Conservation (phyloP, 169 alveolate species). For the Pseudocohnilembus persalinus region DNA sequence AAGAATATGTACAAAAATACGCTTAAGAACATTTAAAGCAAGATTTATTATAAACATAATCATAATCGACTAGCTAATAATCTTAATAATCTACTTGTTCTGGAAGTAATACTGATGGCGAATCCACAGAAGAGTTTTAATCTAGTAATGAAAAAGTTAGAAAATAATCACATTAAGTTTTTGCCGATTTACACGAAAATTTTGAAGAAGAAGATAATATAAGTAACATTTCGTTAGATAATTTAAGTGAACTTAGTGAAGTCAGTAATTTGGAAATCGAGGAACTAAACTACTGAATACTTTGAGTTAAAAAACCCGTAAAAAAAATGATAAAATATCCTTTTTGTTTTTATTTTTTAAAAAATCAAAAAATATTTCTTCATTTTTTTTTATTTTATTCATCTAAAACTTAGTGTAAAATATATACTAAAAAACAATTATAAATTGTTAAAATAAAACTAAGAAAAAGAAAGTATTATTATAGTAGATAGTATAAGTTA, state of each 20-base stretch:
- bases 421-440: too few species aligned
- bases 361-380: too few species aligned
- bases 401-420: too few species aligned
- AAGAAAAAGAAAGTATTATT: too few species aligned
- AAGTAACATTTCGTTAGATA: constrained; percentile 43
- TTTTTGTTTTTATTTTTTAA: too few species aligned
- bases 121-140: constrained; percentile 49
- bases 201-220: constrained; percentile 33
- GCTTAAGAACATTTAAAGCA: constrained; percentile 36
- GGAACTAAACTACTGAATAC: too few species aligned
- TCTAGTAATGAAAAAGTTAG: constrained; percentile 14
- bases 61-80: background rate
- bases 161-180: constrained; percentile 40
- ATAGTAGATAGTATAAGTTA: too few species aligned
- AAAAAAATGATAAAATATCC: too few species aligned
- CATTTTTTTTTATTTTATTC: too few species aligned
- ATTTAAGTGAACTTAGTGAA: constrained; percentile 15
- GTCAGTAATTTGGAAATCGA: background rate
- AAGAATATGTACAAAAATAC: constrained; percentile 73
- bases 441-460: too few species aligned
- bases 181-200: constrained; percentile 8
- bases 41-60: background rate
- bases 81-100: constrained; percentile 13
- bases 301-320: too few species aligned
- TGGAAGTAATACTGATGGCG: constrained; percentile 30